phyloP scores from a whole-genome alignment of 352 stramenopile genomes.

The Pythium rhizo-oryzae region DNA sequence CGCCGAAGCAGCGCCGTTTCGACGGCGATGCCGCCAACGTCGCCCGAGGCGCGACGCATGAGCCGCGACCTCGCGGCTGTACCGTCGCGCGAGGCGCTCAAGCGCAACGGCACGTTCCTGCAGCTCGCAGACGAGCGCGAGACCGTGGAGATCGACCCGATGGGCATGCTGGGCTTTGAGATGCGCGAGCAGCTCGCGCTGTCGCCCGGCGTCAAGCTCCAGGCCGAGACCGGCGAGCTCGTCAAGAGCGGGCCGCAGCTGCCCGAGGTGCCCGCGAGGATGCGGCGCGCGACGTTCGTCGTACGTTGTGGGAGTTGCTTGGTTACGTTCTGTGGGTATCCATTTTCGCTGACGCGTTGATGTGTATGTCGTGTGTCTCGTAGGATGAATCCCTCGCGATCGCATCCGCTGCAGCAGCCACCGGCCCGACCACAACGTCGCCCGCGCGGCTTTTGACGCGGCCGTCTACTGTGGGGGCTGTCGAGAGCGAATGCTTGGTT shows the following conservation, averaged over 20 bases:
- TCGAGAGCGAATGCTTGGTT: too few species aligned
- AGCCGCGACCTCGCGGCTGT: background rate
- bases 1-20: background rate
- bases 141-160: slow-evolving; percentile 18
- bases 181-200: slow-evolving; percentile 28
- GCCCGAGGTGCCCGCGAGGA: slow-evolving; percentile 29
- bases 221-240: slow-evolving; percentile 20
- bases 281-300: slow-evolving; percentile 40
- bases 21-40: too few species aligned
- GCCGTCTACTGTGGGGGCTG: slow-evolving; percentile 5
- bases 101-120: slow-evolving; percentile 13
- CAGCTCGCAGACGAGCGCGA: slow-evolving; percentile 11
- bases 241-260: slow-evolving; percentile 33
- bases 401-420: background rate
- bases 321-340: background rate
- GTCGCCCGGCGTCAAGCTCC: slow-evolving; percentile 36
- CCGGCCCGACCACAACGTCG: background rate
- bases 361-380: too few species aligned
- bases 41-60: background rate
- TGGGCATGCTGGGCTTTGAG: slow-evolving; percentile 24
- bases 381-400: slow-evolving; percentile 14
- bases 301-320: slow-evolving; percentile 11
- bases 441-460: slow-evolving; percentile 7
- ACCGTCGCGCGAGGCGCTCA: background rate
- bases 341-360: background rate